Conservation (phyloP, 2,329 filamentous ascomycete species). For the Cryoendolithus antarcticus region DNA sequence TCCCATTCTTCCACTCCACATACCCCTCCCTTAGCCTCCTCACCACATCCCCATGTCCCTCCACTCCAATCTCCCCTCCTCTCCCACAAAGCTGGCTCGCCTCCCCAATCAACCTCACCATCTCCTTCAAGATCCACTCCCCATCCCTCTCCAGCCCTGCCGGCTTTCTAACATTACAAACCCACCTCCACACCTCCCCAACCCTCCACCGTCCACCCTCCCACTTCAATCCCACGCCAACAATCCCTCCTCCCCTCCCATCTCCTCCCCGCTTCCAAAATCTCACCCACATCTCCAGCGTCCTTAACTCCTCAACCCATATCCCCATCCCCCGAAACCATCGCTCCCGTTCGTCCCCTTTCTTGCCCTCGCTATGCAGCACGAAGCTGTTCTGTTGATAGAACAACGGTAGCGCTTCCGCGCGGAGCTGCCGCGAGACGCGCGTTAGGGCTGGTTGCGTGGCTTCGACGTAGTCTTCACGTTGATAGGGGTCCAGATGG, state of each 20-base stretch:
- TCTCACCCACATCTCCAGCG: conserved; percentile 16
- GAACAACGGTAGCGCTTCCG: conserved; percentile 1
- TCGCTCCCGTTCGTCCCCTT: conserved; percentile 13
- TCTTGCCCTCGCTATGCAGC: conserved; percentile 18
- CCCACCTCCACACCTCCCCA: conserved; percentile 16
- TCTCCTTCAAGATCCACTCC: neutral
- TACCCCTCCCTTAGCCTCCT: too few relatives aligned
- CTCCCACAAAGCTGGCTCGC: too few relatives aligned
- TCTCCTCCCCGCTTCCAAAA: conserved; percentile 7
- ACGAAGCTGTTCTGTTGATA: conserved; percentile 6
- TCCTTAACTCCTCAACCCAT: too few relatives aligned
- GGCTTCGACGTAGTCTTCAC: neutral
- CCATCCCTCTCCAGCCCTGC: conserved; percentile 11
- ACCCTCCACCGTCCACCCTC: conserved; percentile 9
- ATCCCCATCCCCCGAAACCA: conserved; percentile 11
- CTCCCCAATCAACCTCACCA: too few relatives aligned
- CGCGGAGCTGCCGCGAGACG: neutral
- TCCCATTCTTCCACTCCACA: too few relatives aligned
- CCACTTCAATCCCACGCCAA: conserved; percentile 11
- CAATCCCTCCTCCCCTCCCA: neutral
- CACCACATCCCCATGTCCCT: too few relatives aligned
- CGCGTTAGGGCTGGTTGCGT: conserved; percentile 1
- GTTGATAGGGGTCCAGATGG: conserved; percentile 12
- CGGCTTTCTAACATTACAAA: conserved; percentile 17
- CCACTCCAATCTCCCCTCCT: too few relatives aligned